Percentiles rank a stretch among this genome's conserved stretches.
Conservation (phyloP, 306 rosid genomes). For the Castanea sativa region DNA sequence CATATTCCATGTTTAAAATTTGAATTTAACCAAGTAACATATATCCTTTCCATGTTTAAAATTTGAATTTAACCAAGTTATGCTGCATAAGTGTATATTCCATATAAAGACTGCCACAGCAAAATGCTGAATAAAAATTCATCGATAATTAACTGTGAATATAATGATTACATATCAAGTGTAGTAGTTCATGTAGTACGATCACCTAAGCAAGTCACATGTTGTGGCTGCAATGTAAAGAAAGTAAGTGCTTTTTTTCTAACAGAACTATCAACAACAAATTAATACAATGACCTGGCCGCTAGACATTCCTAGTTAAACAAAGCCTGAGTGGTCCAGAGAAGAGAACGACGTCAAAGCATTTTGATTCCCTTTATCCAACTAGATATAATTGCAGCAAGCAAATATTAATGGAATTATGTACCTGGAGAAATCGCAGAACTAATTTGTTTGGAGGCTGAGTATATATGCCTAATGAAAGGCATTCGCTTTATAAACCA, state of each 20-base stretch:
- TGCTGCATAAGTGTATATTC: not conserved
- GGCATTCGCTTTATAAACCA: conserved; percentile 94
- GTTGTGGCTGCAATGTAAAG: not conserved
- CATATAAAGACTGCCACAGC: not conserved
- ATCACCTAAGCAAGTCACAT: not conserved
- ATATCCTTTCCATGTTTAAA: not conserved
- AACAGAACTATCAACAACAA: not conserved
- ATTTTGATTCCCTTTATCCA: conserved; percentile 11
- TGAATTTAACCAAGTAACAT: not conserved
- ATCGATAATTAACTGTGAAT: not conserved
- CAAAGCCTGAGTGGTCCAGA: not conserved
- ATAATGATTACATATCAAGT: not conserved
- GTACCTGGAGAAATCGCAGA: conserved; percentile 88
- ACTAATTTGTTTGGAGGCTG: conserved; percentile 94
- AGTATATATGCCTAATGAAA: conserved; percentile 78
- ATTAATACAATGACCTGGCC: not conserved
- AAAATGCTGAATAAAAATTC: not conserved
- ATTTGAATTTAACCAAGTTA: not conserved
- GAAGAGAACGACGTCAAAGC: not conserved
- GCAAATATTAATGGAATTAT: not conserved
- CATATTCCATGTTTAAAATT: not conserved
- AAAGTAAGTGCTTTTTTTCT: not conserved
- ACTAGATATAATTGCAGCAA: conserved; percentile 6
- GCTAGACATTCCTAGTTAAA: not conserved
- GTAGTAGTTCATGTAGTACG: not conserved